Percentiles rank a stretch among this genome's conserved stretches.
phyloP scores from a whole-genome alignment of 2,329 filamentous ascomycete genomes.

The Aspergillus flavus region DNA sequence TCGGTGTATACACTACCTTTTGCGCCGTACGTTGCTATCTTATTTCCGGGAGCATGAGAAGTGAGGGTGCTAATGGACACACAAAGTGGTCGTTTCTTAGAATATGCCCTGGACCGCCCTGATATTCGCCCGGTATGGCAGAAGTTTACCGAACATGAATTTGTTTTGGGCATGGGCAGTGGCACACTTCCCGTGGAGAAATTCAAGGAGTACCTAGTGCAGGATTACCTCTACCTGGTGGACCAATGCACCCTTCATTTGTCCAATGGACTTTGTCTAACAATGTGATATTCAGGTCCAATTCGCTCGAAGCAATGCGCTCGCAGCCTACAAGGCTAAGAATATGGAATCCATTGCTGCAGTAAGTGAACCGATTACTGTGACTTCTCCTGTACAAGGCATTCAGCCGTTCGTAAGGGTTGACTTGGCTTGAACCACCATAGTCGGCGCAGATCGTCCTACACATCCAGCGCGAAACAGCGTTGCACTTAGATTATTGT shows the following conservation, averaged over 20 bases:
- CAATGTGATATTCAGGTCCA: conserved; percentile 61
- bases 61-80: conserved; percentile 8
- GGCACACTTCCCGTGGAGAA: conserved; percentile 73
- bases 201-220: conserved; percentile 87
- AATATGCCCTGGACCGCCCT: conserved; percentile 75
- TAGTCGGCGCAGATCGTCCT: conserved; percentile 70
- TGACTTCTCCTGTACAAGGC: background rate
- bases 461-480: conserved; percentile 78
- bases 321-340: conserved; percentile 83
- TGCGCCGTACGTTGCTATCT: conserved; percentile 48
- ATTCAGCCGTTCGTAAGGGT: background rate
- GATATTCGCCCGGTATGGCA: conserved; percentile 77
- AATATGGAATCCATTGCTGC: conserved; percentile 71
- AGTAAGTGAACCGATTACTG: conserved; percentile 48
- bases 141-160: conserved; percentile 76
- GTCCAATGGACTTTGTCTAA: background rate
- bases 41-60: background rate
- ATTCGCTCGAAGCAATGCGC: conserved; percentile 82
- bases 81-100: conserved; percentile 72
- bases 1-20: conserved; percentile 63
- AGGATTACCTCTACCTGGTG: conserved; percentile 89
- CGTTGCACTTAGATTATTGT: conserved; percentile 82
- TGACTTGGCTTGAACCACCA: background rate
- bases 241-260: conserved; percentile 21
- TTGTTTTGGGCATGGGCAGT: conserved; percentile 74